These are phyloP conservation scores for Erodium maritimum DNA, from an alignment of 345 rosid genomes.

Conservation along the genomic window DNA sequence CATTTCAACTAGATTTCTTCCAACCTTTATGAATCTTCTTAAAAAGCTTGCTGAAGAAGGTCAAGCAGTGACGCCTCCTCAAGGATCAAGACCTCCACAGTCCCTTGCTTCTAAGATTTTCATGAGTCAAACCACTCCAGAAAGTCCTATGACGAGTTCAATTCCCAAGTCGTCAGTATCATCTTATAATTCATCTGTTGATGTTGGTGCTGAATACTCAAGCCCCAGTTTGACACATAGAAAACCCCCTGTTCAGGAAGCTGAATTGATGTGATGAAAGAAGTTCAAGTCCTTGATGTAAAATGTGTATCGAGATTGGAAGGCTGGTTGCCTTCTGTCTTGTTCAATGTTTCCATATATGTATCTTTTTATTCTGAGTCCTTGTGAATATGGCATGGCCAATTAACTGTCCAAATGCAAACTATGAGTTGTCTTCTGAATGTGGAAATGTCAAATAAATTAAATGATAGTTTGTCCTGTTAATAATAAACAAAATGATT, in stretches of 20 bases:
- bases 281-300: background rate
- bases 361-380: too few species aligned
- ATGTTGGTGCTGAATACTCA: conserved; percentile 26
- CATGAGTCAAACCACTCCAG: background rate
- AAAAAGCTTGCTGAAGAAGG: conserved; percentile 75
- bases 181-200: conserved; percentile 25
- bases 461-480: too few species aligned
- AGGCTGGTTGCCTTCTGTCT: background rate
- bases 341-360: background rate
- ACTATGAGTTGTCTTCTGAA: too few species aligned
- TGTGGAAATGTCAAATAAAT: too few species aligned
- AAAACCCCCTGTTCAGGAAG: background rate
- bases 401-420: too few species aligned
- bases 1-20: conserved; percentile 68
- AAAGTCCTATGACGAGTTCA: background rate
- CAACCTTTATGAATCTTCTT: conserved; percentile 84
- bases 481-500: too few species aligned
- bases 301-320: background rate
- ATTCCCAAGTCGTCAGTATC: conserved; percentile 34
- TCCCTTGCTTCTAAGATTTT: conserved; percentile 11
- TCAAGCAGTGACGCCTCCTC: conserved; percentile 27
- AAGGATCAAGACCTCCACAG: conserved; percentile 19
- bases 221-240: conserved; percentile 12
- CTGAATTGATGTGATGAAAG: background rate
- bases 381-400: too few species aligned